Base-by-base conservation (phyloP, 345 rosid genomes). In the Geranium rotundifolium region DNA sequence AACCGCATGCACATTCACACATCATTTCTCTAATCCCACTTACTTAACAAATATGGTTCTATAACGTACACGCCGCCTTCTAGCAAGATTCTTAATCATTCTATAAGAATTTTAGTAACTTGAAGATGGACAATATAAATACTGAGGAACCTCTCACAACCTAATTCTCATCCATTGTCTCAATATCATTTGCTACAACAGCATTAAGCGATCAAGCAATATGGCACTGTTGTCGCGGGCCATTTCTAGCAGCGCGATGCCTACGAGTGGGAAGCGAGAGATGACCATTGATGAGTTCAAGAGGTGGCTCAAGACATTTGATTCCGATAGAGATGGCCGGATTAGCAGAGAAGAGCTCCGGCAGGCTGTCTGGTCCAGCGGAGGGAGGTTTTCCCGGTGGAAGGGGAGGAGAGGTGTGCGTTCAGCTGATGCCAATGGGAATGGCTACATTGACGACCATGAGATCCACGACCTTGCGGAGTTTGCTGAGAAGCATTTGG, bases 261-360 rank as follows among this genome's bases (percentile, higher is more conserved):
- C 58, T 0, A 15, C 17, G 0, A 0, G 7, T n/a, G 59, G 64
- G 60, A 66, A 54, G 30, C 29, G 17, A 12, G 49, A 5, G 67
- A 67, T 67, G 65, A 29, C 52, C 58, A 54, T 54, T 72, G 74
- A 60, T 7, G 66, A 76, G 58, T 56, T 76, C 70, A 76, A 64
- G 70, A 50, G 5, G 1, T 60, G 69, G 52, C 18, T 80, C 16
- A 29, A 37, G 37, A 50, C 27, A 1, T 69, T 64, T n/a, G 79
- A 80, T 9, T 0, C 7, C 0, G 63, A 80, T 65, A 12, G 54
- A 4, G 77, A 71, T 4, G 69, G 75, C 5, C 65, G 60, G 19
- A 63, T 62, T 20, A 76, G 70, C 71, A 34, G 46, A 54, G 63
- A 66, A 62, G 80, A 79, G 66, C 80, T 79, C 4, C n/a, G 1